These are phyloP conservation scores for Kuraishia hungarica DNA, from an alignment of 805 yeast genomes.

Conservation along the genomic window DNA sequence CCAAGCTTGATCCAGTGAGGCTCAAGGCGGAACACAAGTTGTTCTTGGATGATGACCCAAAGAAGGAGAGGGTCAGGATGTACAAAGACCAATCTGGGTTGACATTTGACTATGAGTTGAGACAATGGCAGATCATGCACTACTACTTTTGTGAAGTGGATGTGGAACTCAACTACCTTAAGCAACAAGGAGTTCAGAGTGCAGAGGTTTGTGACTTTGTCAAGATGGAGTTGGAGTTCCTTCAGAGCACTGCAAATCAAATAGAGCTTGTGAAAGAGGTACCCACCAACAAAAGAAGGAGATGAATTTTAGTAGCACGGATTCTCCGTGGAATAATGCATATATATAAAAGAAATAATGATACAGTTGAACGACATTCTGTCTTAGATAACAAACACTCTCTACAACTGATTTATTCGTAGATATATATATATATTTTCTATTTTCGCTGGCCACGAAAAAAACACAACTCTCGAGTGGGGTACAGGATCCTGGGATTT, in stretches of 20 bases:
- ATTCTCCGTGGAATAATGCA: not conserved
- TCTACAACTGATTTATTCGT: no score
- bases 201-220: constrained; percentile 44
- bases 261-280: constrained; percentile 3
- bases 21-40: constrained; percentile 27
- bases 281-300: not conserved
- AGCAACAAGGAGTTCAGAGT: constrained; percentile 17
- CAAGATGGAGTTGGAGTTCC: constrained; percentile 33
- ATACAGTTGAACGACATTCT: no score
- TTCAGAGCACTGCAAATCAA: constrained; percentile 18
- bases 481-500: no score
- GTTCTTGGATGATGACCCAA: constrained; percentile 8
- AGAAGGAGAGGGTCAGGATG: constrained; percentile 15
- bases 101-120: constrained; percentile 47
- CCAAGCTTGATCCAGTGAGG: constrained; percentile 40
- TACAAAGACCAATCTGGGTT: constrained; percentile 20
- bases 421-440: no score
- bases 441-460: no score
- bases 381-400: no score
- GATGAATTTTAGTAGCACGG: not conserved
- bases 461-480: no score
- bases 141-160: constrained; percentile 21
- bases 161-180: constrained; percentile 16
- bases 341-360: not conserved
- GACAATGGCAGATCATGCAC: constrained; percentile 49